phyloP scores from a whole-genome alignment of 208 protist genomes.

The Leishmania tarentolae region DNA sequence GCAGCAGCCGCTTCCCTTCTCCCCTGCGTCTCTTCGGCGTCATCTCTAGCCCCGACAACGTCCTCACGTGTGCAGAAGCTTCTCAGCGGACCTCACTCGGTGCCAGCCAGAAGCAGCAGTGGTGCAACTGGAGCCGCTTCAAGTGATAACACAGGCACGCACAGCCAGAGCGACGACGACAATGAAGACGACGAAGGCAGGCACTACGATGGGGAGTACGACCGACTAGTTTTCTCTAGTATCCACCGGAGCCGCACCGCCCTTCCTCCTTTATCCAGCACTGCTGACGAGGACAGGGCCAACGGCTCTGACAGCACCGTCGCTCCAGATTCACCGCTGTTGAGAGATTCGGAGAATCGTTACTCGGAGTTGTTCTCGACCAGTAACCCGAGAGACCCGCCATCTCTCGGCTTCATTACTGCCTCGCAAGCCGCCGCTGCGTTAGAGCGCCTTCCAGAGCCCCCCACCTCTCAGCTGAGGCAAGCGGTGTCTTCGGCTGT shows the following conservation, averaged over 20 bases:
- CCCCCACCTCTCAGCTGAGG: background rate
- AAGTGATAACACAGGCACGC: background rate
- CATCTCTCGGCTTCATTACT: background rate
- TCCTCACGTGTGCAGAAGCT: background rate
- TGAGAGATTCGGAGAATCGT: background rate
- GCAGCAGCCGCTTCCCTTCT: constrained; percentile 13
- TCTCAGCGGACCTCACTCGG: background rate
- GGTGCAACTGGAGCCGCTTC: background rate
- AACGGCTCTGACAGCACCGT: background rate
- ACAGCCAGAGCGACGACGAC: background rate
- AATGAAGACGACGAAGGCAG: background rate
- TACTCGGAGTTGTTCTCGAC: background rate
- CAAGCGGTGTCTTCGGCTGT: background rate
- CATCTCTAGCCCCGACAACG: background rate
- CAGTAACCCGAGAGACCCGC: background rate
- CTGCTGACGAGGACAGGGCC: background rate
- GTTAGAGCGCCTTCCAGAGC: constrained; percentile 5
- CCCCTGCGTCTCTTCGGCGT: background rate
- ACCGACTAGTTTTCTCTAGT: constrained; percentile 13
- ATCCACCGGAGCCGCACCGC: background rate
- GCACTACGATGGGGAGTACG: constrained; percentile 15
- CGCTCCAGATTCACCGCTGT: background rate
- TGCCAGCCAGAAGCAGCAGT: background rate
- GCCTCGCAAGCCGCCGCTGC: constrained; percentile 11
- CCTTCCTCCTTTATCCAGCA: background rate